Evolutionary conservation across 139 green algal species (phyloP).

Genomic region (Bryopsis sp.): DNA sequence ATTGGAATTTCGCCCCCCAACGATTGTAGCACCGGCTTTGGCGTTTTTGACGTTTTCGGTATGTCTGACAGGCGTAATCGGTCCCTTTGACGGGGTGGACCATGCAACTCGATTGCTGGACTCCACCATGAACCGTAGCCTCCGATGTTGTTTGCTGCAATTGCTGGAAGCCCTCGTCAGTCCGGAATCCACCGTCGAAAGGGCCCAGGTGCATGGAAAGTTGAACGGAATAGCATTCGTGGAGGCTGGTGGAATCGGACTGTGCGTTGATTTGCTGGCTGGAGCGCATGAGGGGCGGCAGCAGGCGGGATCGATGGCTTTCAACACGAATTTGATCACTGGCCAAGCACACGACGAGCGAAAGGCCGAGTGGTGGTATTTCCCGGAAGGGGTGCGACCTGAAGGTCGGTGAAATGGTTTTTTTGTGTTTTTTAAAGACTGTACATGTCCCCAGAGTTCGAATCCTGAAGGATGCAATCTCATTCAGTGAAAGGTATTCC

Average conservation of each 20-base stretch:
- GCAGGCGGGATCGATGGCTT: conserved; percentile 20
- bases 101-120: conserved; percentile 70
- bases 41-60: too few relatives aligned
- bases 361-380: conserved; percentile 67
- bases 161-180: conserved; percentile 68
- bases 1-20: not conserved
- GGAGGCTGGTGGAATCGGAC: conserved; percentile 51
- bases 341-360: conserved; percentile 37
- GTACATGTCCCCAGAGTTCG: not conserved
- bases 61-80: conserved; percentile 30
- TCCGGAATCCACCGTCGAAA: conserved; percentile 20
- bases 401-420: not conserved
- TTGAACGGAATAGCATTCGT: conserved; percentile 60
- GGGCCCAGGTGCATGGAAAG: conserved; percentile 25
- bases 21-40: too few relatives aligned
- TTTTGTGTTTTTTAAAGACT: too few relatives aligned
- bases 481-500: not conserved
- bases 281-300: conserved; percentile 61
- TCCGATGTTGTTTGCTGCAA: conserved; percentile 65
- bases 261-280: conserved; percentile 76
- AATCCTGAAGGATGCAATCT: not conserved
- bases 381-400: conserved; percentile 26
- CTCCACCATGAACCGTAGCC: conserved; percentile 32
- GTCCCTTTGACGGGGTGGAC: conserved; percentile 62
- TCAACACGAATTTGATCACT: conserved; percentile 53